Base-by-base conservation (phyloP, 2,329 filamentous ascomycete species). In the Cercospora zeae-maydis region DNA sequence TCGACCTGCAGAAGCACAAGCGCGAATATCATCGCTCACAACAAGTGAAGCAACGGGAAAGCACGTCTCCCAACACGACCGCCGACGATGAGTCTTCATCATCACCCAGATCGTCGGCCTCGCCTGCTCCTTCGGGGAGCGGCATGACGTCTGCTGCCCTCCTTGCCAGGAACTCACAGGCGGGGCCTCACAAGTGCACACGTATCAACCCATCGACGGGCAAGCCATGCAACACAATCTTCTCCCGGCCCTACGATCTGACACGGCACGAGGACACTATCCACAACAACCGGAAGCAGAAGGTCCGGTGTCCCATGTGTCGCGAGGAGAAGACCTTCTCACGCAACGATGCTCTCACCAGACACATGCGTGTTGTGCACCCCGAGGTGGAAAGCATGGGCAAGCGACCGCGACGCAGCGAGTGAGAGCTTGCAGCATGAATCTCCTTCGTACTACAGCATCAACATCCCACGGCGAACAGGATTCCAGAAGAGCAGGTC, bases 301-400 rank as follows among this genome's bases (percentile, higher is more conserved):
- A 98, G 81, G 92, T 97, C 7, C 88, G 92, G 49, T 99, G 95
- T 77, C 88, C 93, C 66, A 80, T 96, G 53, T 99, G 95, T 78
- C 92, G 91, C 1, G 93, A 98, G 72, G 93, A 98, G 74, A 98
- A 98, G 83, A 96, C 92, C 0, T 99, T 99, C 74, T 96, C 92
- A 70, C 87, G 95, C 62, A 95, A 93, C 67, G 95, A 99, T 79
- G 95, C 95, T 1, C 82, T 98, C 53, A 98, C 93, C 13, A 83
- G 95, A 64, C 95, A 99, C 75, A 96, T 96, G 83, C 87, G 92
- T 36, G 93, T 97, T 54, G 93, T 96, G 67, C 93, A 97, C 76
- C 93, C 93, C 0, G 91, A 96, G 65, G 84, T 93, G 61, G 89
- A 93, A 66, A 88, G 91, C 70, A 88, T 89, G n/a, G 89, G 90